Percentiles rank a stretch among this genome's conserved stretches.
These are phyloP conservation scores for Sporobolomyces phaffii DNA, from an alignment of 768 basidiomycete species.

Conservation along the genomic window DNA sequence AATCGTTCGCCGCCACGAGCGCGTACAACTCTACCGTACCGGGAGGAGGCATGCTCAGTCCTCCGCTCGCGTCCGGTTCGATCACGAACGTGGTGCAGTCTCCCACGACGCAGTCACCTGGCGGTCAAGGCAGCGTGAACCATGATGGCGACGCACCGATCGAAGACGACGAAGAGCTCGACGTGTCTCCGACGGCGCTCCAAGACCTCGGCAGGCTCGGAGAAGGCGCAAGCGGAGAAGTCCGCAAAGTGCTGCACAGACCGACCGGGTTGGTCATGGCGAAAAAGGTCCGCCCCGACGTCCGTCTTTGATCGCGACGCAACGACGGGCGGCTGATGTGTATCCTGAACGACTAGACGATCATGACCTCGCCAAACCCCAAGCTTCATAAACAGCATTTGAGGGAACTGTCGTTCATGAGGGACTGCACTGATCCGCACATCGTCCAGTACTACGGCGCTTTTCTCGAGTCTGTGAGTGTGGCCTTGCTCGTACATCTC, in stretches of 20 bases:
- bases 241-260: conserved; percentile 83
- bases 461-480: conserved; percentile 49
- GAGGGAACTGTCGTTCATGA: conserved; percentile 84
- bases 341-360: conserved; percentile 51
- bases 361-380: conserved; percentile 83
- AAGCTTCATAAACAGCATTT: conserved; percentile 68
- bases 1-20: background rate
- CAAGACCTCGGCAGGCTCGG: conserved; percentile 75
- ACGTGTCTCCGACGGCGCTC: conserved; percentile 49
- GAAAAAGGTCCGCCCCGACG: conserved; percentile 59
- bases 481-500: background rate
- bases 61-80: background rate
- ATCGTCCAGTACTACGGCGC: conserved; percentile 90
- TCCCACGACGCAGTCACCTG: too few relatives aligned
- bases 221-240: conserved; percentile 93
- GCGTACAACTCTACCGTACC: too few relatives aligned
- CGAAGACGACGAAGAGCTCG: conserved; percentile 22
- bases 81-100: background rate
- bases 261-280: conserved; percentile 77
- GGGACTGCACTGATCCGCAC: conserved; percentile 72
- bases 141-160: background rate
- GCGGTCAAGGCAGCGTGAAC: background rate
- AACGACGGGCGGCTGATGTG: background rate
- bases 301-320: too few relatives aligned
- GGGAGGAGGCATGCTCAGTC: conserved; percentile 1